These are phyloP conservation scores for Monosporozyma siamensis DNA, from an alignment of 805 yeast genomes.

Conservation along the genomic window DNA sequence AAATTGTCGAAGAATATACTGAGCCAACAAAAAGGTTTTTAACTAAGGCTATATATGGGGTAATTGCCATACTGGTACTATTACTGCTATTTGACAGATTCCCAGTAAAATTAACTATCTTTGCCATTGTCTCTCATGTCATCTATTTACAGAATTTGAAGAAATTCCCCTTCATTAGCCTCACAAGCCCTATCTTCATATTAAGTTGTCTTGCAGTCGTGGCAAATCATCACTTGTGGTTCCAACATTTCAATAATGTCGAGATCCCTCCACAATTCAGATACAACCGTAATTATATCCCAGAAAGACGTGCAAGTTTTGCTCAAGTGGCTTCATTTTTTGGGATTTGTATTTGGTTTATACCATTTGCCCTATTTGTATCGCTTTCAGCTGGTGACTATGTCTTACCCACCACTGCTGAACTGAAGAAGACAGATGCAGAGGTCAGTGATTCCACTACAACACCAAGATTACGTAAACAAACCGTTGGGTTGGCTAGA, in stretches of 20 bases:
- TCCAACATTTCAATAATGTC: slow-evolving; percentile 64
- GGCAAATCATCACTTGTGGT: slow-evolving; percentile 83
- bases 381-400: slow-evolving; percentile 88
- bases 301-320: slow-evolving; percentile 69
- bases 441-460: slow-evolving; percentile 25
- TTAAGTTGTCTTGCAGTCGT: slow-evolving; percentile 64
- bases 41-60: slow-evolving; percentile 49
- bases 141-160: slow-evolving; percentile 70
- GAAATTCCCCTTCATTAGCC: slow-evolving; percentile 74
- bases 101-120: slow-evolving; percentile 57
- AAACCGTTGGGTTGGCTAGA: slow-evolving; percentile 61
- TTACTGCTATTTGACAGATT: slow-evolving; percentile 69
- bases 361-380: slow-evolving; percentile 87
- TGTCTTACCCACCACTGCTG: slow-evolving; percentile 51
- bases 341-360: slow-evolving; percentile 87
- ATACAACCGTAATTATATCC: slow-evolving; percentile 46
- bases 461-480: slow-evolving; percentile 28
- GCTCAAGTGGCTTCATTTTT: slow-evolving; percentile 91
- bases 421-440: slow-evolving; percentile 26
- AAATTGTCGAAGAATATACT: slow-evolving; percentile 86
- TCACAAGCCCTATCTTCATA: slow-evolving; percentile 63
- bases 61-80: slow-evolving; percentile 46
- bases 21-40: slow-evolving; percentile 72
- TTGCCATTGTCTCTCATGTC: slow-evolving; percentile 61
- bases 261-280: slow-evolving; percentile 57